Evolutionary conservation across 2,329 filamentous ascomycete species (phyloP).

Genomic region (Aspergillus texensis): DNA sequence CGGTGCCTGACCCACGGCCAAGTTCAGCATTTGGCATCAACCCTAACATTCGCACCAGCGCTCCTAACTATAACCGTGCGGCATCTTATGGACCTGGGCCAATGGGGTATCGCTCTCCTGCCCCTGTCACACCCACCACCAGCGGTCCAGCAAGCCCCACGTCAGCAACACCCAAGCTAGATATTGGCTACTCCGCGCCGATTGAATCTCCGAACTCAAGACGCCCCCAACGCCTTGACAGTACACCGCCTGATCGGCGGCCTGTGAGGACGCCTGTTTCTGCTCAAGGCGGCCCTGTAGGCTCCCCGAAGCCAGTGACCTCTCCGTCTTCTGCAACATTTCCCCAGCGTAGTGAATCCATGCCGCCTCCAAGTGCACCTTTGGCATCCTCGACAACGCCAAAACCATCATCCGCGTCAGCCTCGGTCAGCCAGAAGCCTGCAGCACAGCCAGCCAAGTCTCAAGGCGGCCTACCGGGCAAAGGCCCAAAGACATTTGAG

Average conservation of each 20-base stretch:
- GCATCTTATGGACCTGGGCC: conserved; percentile 36
- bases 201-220: conserved; percentile 40
- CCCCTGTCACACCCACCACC: conserved; percentile 35
- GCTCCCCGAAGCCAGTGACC: conserved; percentile 29
- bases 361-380: conserved; percentile 37
- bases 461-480: conserved; percentile 53
- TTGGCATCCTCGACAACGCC: conserved; percentile 47
- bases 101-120: conserved; percentile 38
- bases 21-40: conserved; percentile 53
- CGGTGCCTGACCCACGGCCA: conserved; percentile 43
- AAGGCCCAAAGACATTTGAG: conserved; percentile 93
- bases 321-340: conserved; percentile 37
- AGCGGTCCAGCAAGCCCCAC: conserved; percentile 34
- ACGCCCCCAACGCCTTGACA: conserved; percentile 34
- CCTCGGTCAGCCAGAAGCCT: conserved; percentile 41
- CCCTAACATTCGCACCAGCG: conserved; percentile 49
- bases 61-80: conserved; percentile 37
- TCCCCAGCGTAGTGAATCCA: conserved; percentile 37
- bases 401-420: conserved; percentile 30
- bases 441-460: conserved; percentile 32
- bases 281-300: conserved; percentile 24
- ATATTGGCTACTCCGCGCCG: conserved; percentile 53
- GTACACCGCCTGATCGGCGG: conserved; percentile 31
- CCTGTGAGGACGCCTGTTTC: conserved; percentile 36
- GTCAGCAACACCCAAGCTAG: conserved; percentile 40